Percentiles rank a stretch among this genome's conserved stretches.
These are phyloP conservation scores for Daldinia loculata DNA, from an alignment of 495 filamentous ascomycete genomes.

Conservation along the genomic window DNA sequence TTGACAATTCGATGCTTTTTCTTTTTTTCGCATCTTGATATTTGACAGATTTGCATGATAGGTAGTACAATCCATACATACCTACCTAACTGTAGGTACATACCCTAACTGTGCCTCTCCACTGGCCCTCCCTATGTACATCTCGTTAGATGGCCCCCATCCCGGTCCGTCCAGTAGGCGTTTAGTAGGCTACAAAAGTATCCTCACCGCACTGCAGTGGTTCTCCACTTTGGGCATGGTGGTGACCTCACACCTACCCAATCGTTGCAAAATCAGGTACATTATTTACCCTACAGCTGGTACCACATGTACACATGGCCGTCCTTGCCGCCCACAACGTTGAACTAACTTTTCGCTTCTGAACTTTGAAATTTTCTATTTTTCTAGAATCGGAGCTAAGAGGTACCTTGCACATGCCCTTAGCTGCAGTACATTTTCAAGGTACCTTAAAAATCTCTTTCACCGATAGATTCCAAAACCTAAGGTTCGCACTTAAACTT, in stretches of 20 bases:
- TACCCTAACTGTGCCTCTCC: background rate
- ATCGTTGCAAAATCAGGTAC: constrained; percentile 35
- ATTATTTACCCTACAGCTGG: constrained; percentile 33
- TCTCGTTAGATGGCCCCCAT: background rate
- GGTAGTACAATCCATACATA: constrained; percentile 9
- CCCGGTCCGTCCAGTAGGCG: background rate
- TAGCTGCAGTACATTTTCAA: constrained; percentile 1
- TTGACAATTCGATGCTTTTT: constrained; percentile 21
- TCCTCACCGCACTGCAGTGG: constrained; percentile 14
- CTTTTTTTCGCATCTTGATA: constrained; percentile 8
- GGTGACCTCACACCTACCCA: constrained; percentile 42
- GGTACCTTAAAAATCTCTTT: constrained; percentile 18
- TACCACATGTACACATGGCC: constrained; percentile 24
- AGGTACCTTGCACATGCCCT: background rate
- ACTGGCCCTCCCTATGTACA: background rate
- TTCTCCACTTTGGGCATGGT: constrained; percentile 38
- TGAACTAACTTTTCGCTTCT: constrained; percentile 5
- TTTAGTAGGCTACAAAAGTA: background rate
- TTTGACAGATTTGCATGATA: constrained; percentile 5
- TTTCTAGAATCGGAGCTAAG: constrained; percentile 5
- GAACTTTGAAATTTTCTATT: constrained; percentile 7
- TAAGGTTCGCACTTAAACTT: constrained; percentile 11
- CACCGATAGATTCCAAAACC: constrained; percentile 19
- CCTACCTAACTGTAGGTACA: too few relatives aligned
- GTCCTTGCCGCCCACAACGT: constrained; percentile 9